Percentiles rank a stretch among this genome's conserved stretches.
phyloP scores from a whole-genome alignment of 768 basidiomycete genomes.

The Auriscalpium vulgare region DNA sequence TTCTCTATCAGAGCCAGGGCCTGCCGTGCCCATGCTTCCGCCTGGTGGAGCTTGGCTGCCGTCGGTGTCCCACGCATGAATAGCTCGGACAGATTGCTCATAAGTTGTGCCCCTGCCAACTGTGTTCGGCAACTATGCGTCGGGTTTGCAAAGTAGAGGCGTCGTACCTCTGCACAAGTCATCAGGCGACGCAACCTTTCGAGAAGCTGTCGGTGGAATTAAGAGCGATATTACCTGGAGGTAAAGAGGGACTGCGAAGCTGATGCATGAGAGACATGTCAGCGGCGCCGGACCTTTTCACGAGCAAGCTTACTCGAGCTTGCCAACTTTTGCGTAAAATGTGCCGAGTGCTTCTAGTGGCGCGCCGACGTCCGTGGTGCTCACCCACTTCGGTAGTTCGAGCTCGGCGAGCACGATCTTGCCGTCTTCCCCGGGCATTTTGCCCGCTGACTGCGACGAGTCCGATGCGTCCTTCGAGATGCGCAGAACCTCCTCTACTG shows the following conservation, averaged over 20 bases:
- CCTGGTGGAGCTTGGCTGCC: slow-evolving; percentile 31
- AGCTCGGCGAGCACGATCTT: slow-evolving; percentile 33
- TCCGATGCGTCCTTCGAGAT: slow-evolving; percentile 28
- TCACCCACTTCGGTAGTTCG: slow-evolving; percentile 52
- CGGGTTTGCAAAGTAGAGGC: not conserved
- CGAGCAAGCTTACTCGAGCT: slow-evolving; percentile 39
- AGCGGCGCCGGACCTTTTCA: slow-evolving; percentile 4
- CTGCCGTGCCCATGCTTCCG: slow-evolving; percentile 57
- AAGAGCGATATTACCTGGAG: slow-evolving; percentile 57
- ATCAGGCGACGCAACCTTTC: slow-evolving; percentile 27
- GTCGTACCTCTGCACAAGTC: slow-evolving; percentile 53
- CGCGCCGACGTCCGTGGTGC: slow-evolving; percentile 51
- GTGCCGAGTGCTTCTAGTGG: slow-evolving; percentile 61
- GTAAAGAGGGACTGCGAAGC: slow-evolving; percentile 59
- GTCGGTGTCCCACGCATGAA: slow-evolving; percentile 31
- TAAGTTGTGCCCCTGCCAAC: slow-evolving; percentile 34
- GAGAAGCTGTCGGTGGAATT: slow-evolving; percentile 31
- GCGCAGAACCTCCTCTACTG: slow-evolving; percentile 35
- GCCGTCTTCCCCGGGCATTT: slow-evolving; percentile 7
- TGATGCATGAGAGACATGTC: slow-evolving; percentile 18
- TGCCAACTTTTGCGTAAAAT: slow-evolving; percentile 50
- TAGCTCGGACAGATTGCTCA: slow-evolving; percentile 41
- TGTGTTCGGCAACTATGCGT: not conserved
- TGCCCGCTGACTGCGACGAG: not conserved
- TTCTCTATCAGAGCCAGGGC: slow-evolving; percentile 30